These are phyloP conservation scores for Aspergillus sclerotiicarbonarius DNA, from an alignment of 495 filamentous ascomycete species.

Conservation along the genomic window DNA sequence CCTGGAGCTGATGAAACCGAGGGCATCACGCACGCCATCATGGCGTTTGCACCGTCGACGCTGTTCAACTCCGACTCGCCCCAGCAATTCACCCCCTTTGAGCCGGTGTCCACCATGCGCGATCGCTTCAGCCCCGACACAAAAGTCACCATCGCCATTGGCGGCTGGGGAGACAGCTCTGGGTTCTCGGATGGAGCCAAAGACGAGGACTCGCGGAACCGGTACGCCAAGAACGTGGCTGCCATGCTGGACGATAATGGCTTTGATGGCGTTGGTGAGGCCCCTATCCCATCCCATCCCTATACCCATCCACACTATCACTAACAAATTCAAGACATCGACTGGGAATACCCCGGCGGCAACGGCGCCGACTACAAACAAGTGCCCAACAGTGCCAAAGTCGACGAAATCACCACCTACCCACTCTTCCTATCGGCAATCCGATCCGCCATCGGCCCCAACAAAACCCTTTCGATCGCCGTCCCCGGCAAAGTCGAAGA, in stretches of 20 bases:
- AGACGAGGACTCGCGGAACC: constrained; percentile 48
- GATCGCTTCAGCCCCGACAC: constrained; percentile 57
- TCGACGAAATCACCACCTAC: constrained; percentile 63
- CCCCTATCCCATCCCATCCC: background rate
- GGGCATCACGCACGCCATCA: constrained; percentile 55
- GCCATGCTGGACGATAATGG: constrained; percentile 59
- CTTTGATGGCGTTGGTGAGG: constrained; percentile 56
- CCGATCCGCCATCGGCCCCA: constrained; percentile 55
- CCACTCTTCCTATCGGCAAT: constrained; percentile 60
- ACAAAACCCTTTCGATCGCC: constrained; percentile 66
- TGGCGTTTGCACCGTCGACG: constrained; percentile 63
- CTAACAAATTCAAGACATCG: constrained; percentile 57
- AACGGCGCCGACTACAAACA: constrained; percentile 75
- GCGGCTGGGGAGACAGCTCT: constrained; percentile 68
- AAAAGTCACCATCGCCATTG: constrained; percentile 67
- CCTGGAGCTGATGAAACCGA: constrained; percentile 27
- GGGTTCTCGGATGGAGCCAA: constrained; percentile 61
- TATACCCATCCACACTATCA: background rate
- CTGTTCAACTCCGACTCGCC: constrained; percentile 56
- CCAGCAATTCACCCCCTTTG: constrained; percentile 56
- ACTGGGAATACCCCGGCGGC: constrained; percentile 81
- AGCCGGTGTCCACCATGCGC: constrained; percentile 54
- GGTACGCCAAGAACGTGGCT: constrained; percentile 64
- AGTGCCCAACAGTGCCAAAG: constrained; percentile 58
- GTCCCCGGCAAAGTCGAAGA: constrained; percentile 66